phyloP scores from a whole-genome alignment of 495 filamentous ascomycete genomes.

The Penicillium nucicola region DNA sequence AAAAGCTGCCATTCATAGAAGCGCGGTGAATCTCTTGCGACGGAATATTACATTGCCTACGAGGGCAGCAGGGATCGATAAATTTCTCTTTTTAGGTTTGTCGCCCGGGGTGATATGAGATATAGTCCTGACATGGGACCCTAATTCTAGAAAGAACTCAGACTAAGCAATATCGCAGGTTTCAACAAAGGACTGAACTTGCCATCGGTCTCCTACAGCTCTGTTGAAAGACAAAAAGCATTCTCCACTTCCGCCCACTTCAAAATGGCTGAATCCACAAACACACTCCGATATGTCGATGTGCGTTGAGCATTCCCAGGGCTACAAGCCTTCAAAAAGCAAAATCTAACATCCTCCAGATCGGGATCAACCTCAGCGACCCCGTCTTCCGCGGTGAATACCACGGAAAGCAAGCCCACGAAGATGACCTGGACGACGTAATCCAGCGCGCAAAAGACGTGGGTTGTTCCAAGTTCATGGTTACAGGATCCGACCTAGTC shows the following conservation, averaged over 20 bases:
- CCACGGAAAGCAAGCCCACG: slow-evolving; percentile 76
- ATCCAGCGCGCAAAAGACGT: slow-evolving; percentile 69
- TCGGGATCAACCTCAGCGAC: slow-evolving; percentile 94
- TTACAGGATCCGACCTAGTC: slow-evolving; percentile 85
- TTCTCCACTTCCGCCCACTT: slow-evolving; percentile 6
- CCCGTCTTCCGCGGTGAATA: slow-evolving; percentile 81
- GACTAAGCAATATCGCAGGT: not conserved
- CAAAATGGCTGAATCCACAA: slow-evolving; percentile 34
- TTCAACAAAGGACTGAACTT: not conserved
- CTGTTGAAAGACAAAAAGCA: not conserved
- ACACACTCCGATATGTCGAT: slow-evolving; percentile 43
- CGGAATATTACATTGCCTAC: slow-evolving; percentile 15
- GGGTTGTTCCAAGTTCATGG: slow-evolving; percentile 85
- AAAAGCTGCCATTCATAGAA: slow-evolving; percentile 5
- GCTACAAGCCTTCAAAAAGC: too few relatives aligned
- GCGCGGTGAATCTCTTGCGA: slow-evolving; percentile 12
- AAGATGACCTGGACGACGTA: slow-evolving; percentile 73
- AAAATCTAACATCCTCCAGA: slow-evolving; percentile 29
- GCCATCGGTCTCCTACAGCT: not conserved
- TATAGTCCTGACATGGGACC: slow-evolving; percentile 2
- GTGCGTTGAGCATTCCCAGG: slow-evolving; percentile 19
- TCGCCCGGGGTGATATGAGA: not conserved
- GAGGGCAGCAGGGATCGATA: slow-evolving; percentile 3
- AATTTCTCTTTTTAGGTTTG: not conserved
- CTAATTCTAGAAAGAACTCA: not conserved